Evolutionary conservation across 805 yeast species (phyloP).

Genomic region (Citeromyces matritensis): DNA sequence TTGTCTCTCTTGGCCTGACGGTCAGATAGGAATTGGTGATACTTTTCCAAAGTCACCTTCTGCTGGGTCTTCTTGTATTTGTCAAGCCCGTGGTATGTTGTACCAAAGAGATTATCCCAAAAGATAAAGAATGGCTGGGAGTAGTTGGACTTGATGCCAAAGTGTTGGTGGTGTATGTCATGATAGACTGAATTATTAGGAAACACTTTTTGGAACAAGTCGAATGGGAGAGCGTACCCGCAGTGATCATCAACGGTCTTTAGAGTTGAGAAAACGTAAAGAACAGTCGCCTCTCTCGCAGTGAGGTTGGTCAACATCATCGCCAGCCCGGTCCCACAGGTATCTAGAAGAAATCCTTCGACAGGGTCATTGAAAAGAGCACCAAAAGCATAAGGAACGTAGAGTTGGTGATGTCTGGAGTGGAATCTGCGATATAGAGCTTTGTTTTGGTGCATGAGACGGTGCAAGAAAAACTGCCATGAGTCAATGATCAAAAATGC

Average conservation of each 20-base stretch:
- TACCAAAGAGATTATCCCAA: slow-evolving; percentile 70
- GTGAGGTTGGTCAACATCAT: slow-evolving; percentile 44
- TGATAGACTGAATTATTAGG: slow-evolving; percentile 95
- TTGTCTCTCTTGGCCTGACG: slow-evolving; percentile 14
- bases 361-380: slow-evolving; percentile 90
- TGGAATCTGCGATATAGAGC: slow-evolving; percentile 69
- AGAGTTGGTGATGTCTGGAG: slow-evolving; percentile 86
- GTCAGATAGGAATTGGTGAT: slow-evolving; percentile 36
- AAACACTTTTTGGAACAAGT: slow-evolving; percentile 78
- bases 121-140: slow-evolving; percentile 93
- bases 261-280: slow-evolving; percentile 81
- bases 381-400: slow-evolving; percentile 95
- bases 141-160: slow-evolving; percentile 86
- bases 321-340: slow-evolving; percentile 84
- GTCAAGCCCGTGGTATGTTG: slow-evolving; percentile 56
- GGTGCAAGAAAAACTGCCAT: slow-evolving; percentile 90
- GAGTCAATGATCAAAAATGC: slow-evolving; percentile 77
- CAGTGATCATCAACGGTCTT: slow-evolving; percentile 98
- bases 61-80: slow-evolving; percentile 52
- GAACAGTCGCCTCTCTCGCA: slow-evolving; percentile 60
- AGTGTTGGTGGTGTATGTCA: slow-evolving; percentile 93
- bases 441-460: slow-evolving; percentile 77
- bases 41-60: slow-evolving; percentile 51
- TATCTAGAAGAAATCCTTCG: slow-evolving; percentile 88
- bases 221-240: slow-evolving; percentile 90